phyloP scores from a whole-genome alignment of 225 moss, liverwort and hornwort species.

The Polytrichum formosum region DNA sequence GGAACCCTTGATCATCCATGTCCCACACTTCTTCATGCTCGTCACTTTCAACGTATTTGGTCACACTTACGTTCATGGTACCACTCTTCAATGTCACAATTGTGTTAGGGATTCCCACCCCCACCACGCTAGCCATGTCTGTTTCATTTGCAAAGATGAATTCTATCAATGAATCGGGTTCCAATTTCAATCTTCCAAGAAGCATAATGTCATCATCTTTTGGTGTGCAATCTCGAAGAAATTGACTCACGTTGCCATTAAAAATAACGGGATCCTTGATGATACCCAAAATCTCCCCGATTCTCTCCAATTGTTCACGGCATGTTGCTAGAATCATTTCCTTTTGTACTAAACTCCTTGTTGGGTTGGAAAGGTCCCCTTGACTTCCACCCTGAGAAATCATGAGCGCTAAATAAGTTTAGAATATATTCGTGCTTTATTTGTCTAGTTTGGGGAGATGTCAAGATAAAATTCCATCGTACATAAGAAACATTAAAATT shows the following conservation, averaged over 20 bases:
- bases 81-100: neutral
- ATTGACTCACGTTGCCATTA: neutral
- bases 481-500: too few species aligned
- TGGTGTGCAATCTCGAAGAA: neutral
- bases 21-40: neutral
- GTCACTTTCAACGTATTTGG: neutral
- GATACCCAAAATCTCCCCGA: too few species aligned
- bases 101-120: neutral
- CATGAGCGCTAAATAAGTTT: too few species aligned
- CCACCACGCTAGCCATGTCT: neutral
- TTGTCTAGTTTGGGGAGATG: too few species aligned
- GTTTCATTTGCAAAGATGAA: neutral
- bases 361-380: too few species aligned
- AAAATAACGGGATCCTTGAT: too few species aligned
- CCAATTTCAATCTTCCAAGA: neutral
- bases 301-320: too few species aligned
- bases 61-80: neutral
- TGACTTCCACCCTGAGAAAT: too few species aligned
- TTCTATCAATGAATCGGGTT: neutral
- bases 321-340: too few species aligned
- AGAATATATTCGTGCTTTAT: too few species aligned
- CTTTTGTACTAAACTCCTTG: too few species aligned
- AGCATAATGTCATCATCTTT: neutral
- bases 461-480: too few species aligned
- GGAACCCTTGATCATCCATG: neutral